Base-by-base conservation (phyloP, 306 rosid genomes). In the Castanospermum australe region DNA sequence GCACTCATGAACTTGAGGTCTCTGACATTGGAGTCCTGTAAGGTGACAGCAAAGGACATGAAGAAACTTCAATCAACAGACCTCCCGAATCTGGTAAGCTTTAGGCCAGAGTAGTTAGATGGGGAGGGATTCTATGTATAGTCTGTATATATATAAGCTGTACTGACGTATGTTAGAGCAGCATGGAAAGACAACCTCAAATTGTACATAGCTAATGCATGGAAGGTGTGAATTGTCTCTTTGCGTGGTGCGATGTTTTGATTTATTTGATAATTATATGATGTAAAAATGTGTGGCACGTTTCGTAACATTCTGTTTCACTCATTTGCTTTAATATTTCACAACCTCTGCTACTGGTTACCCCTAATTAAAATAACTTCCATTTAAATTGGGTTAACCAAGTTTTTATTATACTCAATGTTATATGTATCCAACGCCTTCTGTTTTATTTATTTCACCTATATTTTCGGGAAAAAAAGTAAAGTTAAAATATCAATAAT, bases 11-110 rank as follows among this genome's bases (percentile, higher is more conserved):
- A 86, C 87, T 81, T 95, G 84, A 92, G 90, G 79, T 92, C 96
- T 32, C 86, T 95, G 81, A 91, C 98, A 2, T 81, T 95, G 78
- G 99, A 95, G 77, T 87, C 91, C 50, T 95, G 97, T 83, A 89
- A 88, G 88, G 97, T 95, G 67, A 85, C 96, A 17, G 91, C 87
- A 54, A 82, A 74, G 22, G 97, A 92, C 73, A 86, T 93, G 21
- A 91, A 85, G 91, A 93, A 86, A 89, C 91, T 95, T 77, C 92
- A 86, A 79, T 84, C 70, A 20, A 87, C 64, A 12, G 77, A 92
- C 87, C 97, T 95, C 64, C 98, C 93, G 0, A 85, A 95, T 77
- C 86, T 95, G 79, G 91, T 91, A 35, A 95, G 90, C 90, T 92
- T 91, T 88, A 90, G 98, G 24, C 98, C 99, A 0, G 97, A 89